Percentiles rank a stretch among this genome's conserved stretches.
These are phyloP conservation scores for Pythium volutum DNA, from an alignment of 352 stramenopile genomes.

Conservation along the genomic window DNA sequence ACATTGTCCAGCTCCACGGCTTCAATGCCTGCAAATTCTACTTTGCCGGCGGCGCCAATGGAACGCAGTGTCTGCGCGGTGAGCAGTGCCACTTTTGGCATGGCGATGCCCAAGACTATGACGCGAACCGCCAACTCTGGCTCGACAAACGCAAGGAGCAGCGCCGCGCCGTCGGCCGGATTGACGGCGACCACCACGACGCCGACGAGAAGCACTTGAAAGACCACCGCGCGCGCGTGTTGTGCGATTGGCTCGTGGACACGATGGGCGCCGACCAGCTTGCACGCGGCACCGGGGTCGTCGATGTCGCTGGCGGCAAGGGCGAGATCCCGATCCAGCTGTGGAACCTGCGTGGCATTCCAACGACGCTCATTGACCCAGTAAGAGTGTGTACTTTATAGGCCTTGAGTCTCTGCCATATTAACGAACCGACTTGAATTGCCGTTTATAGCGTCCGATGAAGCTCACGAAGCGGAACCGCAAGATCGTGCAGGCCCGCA, in stretches of 20 bases:
- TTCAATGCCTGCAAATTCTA: constrained; percentile 88
- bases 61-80: constrained; percentile 62
- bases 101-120: constrained; percentile 55
- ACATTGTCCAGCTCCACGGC: constrained; percentile 76
- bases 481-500: constrained; percentile 46
- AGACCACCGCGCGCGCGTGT: constrained; percentile 64
- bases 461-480: constrained; percentile 73
- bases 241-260: constrained; percentile 81
- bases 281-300: constrained; percentile 52
- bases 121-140: constrained; percentile 61
- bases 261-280: constrained; percentile 46
- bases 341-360: constrained; percentile 72
- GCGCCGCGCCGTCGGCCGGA: constrained; percentile 43
- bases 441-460: constrained; percentile 51
- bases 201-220: constrained; percentile 73
- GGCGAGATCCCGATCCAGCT: constrained; percentile 86
- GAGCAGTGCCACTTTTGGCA: constrained; percentile 82
- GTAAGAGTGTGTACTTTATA: too few species aligned
- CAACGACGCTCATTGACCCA: constrained; percentile 82
- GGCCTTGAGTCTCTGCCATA: too few species aligned
- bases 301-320: constrained; percentile 89
- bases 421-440: too few species aligned
- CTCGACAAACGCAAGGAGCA: constrained; percentile 62
- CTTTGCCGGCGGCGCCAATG: constrained; percentile 58
- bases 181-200: constrained; percentile 58